A percentile compares a stretch with the other conserved stretches of the same genome.
Evolutionary conservation across 495 filamentous ascomycete genomes (phyloP).

Genomic region (Podospora sp.): DNA sequence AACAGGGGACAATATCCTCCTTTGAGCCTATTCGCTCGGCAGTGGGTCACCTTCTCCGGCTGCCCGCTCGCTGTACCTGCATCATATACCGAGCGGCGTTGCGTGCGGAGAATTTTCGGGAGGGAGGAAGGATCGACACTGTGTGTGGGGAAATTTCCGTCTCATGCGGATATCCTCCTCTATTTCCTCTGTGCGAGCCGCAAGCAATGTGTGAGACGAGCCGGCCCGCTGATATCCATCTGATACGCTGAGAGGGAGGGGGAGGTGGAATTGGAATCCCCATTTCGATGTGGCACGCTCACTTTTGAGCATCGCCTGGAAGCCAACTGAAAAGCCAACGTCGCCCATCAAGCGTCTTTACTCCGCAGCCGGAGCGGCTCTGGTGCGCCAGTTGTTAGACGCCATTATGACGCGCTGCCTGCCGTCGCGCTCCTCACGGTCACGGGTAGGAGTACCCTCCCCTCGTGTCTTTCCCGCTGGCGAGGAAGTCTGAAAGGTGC

Average conservation of each 20-base stretch:
- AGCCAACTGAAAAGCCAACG: not conserved
- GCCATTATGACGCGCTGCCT: slow-evolving; percentile 25
- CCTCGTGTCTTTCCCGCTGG: slow-evolving; percentile 10
- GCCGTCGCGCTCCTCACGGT: slow-evolving; percentile 21
- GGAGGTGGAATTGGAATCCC: no score
- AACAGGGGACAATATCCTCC: not conserved
- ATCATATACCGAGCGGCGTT: no score
- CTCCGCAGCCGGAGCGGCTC: slow-evolving; percentile 15
- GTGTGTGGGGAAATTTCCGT: not conserved
- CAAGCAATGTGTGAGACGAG: not conserved
- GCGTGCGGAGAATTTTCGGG: slow-evolving; percentile 11
- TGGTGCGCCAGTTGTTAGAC: slow-evolving; percentile 25
- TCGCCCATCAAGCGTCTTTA: not conserved
- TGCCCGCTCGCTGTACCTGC: not conserved
- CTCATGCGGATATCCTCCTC: not conserved
- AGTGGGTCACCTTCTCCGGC: not conserved
- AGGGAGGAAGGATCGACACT: not conserved
- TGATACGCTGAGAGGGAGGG: not conserved
- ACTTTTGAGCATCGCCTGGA: no score
- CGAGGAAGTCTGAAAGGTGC: slow-evolving; percentile 9
- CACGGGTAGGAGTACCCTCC: slow-evolving; percentile 12
- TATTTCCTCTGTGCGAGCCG: not conserved
- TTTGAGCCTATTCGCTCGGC: slow-evolving; percentile 13
- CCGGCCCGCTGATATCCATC: not conserved
- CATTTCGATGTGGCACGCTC: no score